Conservation (phyloP, 1,139 yeast genomes). For the Suhomyces panamericanus region DNA sequence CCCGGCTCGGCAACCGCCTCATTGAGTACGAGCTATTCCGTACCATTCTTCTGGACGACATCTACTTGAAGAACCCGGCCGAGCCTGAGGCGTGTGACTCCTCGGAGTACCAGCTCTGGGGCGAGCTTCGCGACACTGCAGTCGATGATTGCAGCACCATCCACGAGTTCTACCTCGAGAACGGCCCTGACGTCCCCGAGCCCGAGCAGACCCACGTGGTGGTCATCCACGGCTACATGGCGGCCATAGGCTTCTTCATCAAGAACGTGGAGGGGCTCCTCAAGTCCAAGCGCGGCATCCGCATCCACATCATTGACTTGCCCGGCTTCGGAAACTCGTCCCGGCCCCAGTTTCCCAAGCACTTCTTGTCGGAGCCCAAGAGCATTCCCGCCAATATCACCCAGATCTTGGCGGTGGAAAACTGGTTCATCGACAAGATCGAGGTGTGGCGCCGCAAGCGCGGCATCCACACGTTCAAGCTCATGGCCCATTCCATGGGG, state of each 20-base stretch:
- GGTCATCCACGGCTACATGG: constrained; percentile 49
- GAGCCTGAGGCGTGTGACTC: not conserved
- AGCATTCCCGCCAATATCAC: constrained; percentile 26
- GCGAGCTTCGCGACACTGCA: constrained; percentile 34
- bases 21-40: constrained; percentile 40
- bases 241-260: constrained; percentile 46
- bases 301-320: constrained; percentile 39
- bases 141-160: constrained; percentile 33
- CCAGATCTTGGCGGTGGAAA: constrained; percentile 38
- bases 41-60: constrained; percentile 35
- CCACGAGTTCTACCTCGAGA: constrained; percentile 41
- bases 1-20: constrained; percentile 27
- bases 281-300: constrained; percentile 33
- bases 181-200: constrained; percentile 20
- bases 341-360: constrained; percentile 39
- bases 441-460: constrained; percentile 39
- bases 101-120: constrained; percentile 10
- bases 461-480: constrained; percentile 28
- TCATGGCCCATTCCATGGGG: constrained; percentile 49
- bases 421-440: constrained; percentile 45
- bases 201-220: constrained; percentile 29
- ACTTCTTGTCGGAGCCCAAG: constrained; percentile 27
- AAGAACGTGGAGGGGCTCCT: constrained; percentile 39
- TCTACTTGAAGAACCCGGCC: constrained; percentile 20
- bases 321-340: constrained; percentile 51